Percentiles rank a stretch among this genome's conserved stretches.
phyloP scores from a whole-genome alignment of 2,329 filamentous ascomycete genomes.

The Colletotrichum camelliae region DNA sequence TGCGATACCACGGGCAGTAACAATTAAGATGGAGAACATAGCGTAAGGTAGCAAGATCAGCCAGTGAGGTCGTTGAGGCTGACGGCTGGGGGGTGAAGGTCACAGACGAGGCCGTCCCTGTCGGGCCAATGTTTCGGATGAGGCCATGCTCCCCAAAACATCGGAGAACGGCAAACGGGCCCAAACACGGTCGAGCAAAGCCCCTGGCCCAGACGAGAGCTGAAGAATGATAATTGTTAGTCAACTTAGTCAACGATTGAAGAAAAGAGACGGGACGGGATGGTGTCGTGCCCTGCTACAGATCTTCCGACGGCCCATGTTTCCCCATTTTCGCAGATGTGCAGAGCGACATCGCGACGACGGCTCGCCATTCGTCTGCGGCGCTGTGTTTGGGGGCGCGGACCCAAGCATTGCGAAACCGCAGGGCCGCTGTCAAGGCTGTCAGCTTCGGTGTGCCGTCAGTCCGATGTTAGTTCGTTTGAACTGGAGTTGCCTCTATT shows the following conservation, averaged over 20 bases:
- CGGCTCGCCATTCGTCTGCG: conserved; percentile 6
- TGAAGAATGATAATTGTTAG: not conserved
- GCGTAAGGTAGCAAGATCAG: not conserved
- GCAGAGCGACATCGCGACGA: not conserved
- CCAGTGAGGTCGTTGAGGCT: conserved; percentile 25
- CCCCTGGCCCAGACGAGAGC: not conserved
- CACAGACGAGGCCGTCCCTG: conserved; percentile 16
- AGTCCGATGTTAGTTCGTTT: conserved; percentile 1
- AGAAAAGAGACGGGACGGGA: not conserved
- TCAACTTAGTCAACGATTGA: not conserved
- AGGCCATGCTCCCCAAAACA: conserved; percentile 2
- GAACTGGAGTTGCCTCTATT: not conserved
- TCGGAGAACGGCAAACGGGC: conserved; percentile 1
- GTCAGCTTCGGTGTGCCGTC: not conserved
- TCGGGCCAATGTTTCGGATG: conserved; percentile 27
- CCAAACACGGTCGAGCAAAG: not conserved
- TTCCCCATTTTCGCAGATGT: conserved; percentile 20
- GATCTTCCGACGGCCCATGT: conserved; percentile 21
- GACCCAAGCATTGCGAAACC: conserved; percentile 11
- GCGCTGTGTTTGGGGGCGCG: not conserved
- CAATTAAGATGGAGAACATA: conserved; percentile 4
- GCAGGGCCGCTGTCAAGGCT: not conserved
- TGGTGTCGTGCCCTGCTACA: not conserved
- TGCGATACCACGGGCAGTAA: not conserved
- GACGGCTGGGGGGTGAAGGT: not conserved